phyloP scores from a whole-genome alignment of 2,329 filamentous ascomycete genomes.

The Tolypocladium ophioglossoides region DNA sequence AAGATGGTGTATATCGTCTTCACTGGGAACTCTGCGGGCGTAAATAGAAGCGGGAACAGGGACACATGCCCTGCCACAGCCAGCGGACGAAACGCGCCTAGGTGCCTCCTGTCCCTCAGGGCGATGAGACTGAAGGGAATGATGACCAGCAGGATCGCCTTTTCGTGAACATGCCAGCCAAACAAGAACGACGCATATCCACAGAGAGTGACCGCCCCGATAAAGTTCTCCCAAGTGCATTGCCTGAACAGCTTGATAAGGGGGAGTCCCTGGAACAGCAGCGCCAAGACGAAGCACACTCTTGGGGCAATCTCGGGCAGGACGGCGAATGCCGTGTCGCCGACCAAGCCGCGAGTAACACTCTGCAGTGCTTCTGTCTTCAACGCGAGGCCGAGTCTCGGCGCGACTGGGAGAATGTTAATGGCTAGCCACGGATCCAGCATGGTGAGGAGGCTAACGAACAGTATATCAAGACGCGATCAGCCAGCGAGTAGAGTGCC shows the following conservation, averaged over 20 bases:
- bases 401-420: constrained; percentile 51
- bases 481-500: constrained; percentile 90
- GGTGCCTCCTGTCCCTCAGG: constrained; percentile 77
- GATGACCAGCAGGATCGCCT: constrained; percentile 87
- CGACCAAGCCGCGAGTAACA: constrained; percentile 85
- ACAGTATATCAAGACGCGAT: constrained; percentile 75
- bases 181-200: constrained; percentile 96
- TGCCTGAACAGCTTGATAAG: constrained; percentile 71
- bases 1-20: constrained; percentile 89
- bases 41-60: constrained; percentile 88
- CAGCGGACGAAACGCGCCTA: constrained; percentile 83
- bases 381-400: constrained; percentile 64
- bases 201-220: constrained; percentile 82
- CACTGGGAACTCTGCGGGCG: constrained; percentile 81
- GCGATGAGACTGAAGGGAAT: constrained; percentile 92
- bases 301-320: constrained; percentile 76
- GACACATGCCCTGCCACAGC: constrained; percentile 93
- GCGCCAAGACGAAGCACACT: constrained; percentile 70
- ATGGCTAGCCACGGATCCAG: background rate
- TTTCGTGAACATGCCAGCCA: constrained; percentile 98
- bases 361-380: constrained; percentile 70
- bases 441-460: constrained; percentile 19
- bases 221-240: constrained; percentile 80
- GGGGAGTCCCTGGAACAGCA: constrained; percentile 70
- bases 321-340: constrained; percentile 88